A percentile compares a stretch with the other conserved stretches of the same genome.
Evolutionary conservation across 78 protist genomes (phyloP).

Genomic region (Thecamonas trahens): DNA sequence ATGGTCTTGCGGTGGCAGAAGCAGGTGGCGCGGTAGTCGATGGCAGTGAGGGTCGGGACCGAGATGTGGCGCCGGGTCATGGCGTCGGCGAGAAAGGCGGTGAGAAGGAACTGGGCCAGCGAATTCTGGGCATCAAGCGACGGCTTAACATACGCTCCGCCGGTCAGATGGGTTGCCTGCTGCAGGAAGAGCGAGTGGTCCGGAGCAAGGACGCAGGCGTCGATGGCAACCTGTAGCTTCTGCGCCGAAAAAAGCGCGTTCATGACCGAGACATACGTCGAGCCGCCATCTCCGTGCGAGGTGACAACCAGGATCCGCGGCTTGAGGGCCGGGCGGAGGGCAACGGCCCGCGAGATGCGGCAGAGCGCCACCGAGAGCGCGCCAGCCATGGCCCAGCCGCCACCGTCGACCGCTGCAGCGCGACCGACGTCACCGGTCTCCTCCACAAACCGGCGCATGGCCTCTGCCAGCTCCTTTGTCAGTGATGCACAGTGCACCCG

Average conservation of each 20-base stretch:
- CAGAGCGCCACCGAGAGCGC: not conserved
- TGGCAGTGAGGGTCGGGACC: conserved; percentile 35
- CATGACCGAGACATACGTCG: conserved; percentile 56
- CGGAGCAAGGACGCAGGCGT: conserved; percentile 29
- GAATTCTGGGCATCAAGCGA: not conserved
- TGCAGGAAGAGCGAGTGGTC: conserved; percentile 54
- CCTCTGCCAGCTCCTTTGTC: conserved; percentile 38
- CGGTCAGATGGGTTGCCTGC: conserved; percentile 58
- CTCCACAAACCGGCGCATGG: conserved; percentile 45
- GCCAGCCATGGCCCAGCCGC: not conserved
- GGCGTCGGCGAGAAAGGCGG: conserved; percentile 40
- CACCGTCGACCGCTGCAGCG: conserved; percentile 10
- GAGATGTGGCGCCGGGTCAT: conserved; percentile 20
- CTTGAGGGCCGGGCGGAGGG: conserved; percentile 1
- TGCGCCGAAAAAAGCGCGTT: conserved; percentile 65
- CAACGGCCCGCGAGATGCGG: not conserved
- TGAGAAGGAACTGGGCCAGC: not conserved
- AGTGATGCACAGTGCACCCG: conserved; percentile 29
- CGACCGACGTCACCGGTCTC: too few relatives aligned
- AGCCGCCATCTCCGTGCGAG: conserved; percentile 39
- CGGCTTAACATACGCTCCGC: conserved; percentile 48
- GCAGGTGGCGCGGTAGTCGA: conserved; percentile 62
- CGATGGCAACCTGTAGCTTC: conserved; percentile 35
- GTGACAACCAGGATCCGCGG: conserved; percentile 47
- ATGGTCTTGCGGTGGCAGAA: conserved; percentile 45